Conservation (phyloP, 306 rosid genomes). For the Cucurbita maxima region DNA sequence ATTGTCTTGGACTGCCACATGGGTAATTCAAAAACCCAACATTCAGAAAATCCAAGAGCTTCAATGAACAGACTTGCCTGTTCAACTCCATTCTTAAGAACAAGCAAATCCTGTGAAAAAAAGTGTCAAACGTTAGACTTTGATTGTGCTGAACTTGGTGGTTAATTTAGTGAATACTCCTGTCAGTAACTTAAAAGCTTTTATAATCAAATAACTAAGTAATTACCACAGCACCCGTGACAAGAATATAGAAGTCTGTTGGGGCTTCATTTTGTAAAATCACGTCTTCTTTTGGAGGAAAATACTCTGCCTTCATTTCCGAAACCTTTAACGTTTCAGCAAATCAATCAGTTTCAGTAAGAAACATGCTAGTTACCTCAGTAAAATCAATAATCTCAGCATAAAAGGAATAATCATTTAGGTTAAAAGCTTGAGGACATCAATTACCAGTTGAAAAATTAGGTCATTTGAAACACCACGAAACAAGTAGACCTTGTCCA, state of each 20-base stretch:
- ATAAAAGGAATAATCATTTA: background rate
- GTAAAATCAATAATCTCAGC: background rate
- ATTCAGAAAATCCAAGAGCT: background rate
- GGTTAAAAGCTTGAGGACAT: background rate
- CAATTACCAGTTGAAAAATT: constrained; percentile 78
- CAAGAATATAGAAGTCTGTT: constrained; percentile 79
- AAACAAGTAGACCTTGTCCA: constrained; percentile 73
- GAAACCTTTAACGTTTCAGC: constrained; percentile 40
- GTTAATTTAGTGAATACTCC: background rate
- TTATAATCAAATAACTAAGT: background rate
- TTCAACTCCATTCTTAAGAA: constrained; percentile 56
- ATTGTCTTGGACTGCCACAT: background rate
- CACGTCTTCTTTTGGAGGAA: constrained; percentile 94
- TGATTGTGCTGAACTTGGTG: background rate
- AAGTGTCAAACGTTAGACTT: constrained; percentile 8
- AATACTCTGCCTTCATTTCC: constrained; percentile 95
- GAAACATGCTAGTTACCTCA: background rate
- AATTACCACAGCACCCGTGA: constrained; percentile 78
- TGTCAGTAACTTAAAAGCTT: background rate
- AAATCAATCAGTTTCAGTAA: constrained; percentile 4
- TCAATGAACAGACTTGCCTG: constrained; percentile 37
- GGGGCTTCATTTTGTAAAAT: constrained; percentile 95
- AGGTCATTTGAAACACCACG: constrained; percentile 74
- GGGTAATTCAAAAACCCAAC: background rate
- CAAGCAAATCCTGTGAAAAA: constrained; percentile 43